A percentile compares a stretch with the other conserved stretches of the same genome.
Evolutionary conservation across 192 early-diverging fungal species (phyloP).

Genomic region (Backusella circina): DNA sequence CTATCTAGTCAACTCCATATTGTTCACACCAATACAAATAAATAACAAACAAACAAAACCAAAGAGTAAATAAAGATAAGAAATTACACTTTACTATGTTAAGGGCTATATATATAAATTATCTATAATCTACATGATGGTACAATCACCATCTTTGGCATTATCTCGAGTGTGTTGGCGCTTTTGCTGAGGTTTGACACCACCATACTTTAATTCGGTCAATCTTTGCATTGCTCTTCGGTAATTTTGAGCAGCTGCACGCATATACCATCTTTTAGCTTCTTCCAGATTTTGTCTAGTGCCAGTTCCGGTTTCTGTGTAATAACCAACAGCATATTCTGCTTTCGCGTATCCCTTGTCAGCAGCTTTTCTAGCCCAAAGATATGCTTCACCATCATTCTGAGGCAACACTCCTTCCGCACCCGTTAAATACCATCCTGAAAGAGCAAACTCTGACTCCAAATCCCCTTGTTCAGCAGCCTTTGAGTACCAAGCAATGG

Average conservation of each 20-base stretch:
- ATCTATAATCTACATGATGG: conserved; percentile 27
- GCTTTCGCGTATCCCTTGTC: conserved; percentile 94
- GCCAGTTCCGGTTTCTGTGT: conserved; percentile 89
- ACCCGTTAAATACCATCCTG: conserved; percentile 95
- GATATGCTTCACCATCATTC: conserved; percentile 92
- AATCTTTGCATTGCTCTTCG: conserved; percentile 78
- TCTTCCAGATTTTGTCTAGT: conserved; percentile 74
- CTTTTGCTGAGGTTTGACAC: conserved; percentile 21
- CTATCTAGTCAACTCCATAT: too few relatives aligned
- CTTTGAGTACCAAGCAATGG: conserved; percentile 94
- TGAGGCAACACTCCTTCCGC: conserved; percentile 86
- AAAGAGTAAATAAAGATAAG: neutral
- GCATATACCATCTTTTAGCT: conserved; percentile 85
- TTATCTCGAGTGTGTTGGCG: conserved; percentile 17
- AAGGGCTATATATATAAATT: neutral
- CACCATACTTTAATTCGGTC: conserved; percentile 68
- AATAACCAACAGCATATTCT: conserved; percentile 97
- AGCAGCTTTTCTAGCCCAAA: conserved; percentile 96
- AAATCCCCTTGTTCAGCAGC: conserved; percentile 91
- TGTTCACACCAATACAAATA: neutral
- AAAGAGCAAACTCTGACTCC: conserved; percentile 93
- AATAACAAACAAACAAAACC: neutral
- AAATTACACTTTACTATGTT: neutral
- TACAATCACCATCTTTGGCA: conserved; percentile 20
- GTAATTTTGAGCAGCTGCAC: conserved; percentile 83